Conservation (phyloP, 805 yeast species). For the Candida arabinofermentans region DNA sequence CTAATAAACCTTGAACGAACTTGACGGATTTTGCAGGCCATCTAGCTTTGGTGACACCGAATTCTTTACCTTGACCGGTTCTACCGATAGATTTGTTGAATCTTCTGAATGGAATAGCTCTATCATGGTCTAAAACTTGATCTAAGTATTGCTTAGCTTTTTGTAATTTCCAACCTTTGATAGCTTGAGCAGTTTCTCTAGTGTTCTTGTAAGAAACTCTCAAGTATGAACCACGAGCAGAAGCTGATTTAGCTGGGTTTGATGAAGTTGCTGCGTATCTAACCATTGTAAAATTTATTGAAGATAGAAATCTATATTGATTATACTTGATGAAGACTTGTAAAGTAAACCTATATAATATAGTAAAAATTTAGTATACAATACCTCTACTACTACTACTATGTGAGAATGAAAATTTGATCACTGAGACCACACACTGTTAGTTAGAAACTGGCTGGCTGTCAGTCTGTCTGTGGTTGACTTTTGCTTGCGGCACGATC, state of each 20-base stretch:
- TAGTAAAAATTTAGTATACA: too few relatives aligned
- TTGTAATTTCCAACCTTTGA: constrained; percentile 96
- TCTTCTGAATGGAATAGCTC: constrained; percentile 99
- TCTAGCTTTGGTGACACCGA: constrained; percentile 99
- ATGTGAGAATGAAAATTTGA: too few relatives aligned
- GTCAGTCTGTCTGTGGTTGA: too few relatives aligned
- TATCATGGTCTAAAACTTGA: constrained; percentile 95
- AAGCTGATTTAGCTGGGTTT: constrained; percentile 99
- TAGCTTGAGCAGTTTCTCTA: constrained; percentile 98
- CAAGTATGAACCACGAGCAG: constrained; percentile 99
- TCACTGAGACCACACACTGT: too few relatives aligned
- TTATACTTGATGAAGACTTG: neutral
- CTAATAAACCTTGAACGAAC: constrained; percentile 89
- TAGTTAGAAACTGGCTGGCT: too few relatives aligned
- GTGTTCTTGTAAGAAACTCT: constrained; percentile 99
- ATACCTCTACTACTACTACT: too few relatives aligned
- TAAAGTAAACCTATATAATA: neutral
- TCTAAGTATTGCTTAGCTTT: constrained; percentile 94
- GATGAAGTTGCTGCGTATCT: constrained; percentile 99
- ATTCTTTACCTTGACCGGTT: constrained; percentile 99
- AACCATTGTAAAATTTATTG: constrained; percentile 65
- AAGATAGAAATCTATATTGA: too few relatives aligned
- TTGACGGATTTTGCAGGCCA: constrained; percentile 99
- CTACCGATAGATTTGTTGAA: constrained; percentile 95
- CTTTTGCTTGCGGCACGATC: too few relatives aligned